A percentile compares a stretch with the other conserved stretches of the same genome.
Conservation (phyloP, 2,329 filamentous ascomycete genomes). For the Chrysoporthe austroafricana region DNA sequence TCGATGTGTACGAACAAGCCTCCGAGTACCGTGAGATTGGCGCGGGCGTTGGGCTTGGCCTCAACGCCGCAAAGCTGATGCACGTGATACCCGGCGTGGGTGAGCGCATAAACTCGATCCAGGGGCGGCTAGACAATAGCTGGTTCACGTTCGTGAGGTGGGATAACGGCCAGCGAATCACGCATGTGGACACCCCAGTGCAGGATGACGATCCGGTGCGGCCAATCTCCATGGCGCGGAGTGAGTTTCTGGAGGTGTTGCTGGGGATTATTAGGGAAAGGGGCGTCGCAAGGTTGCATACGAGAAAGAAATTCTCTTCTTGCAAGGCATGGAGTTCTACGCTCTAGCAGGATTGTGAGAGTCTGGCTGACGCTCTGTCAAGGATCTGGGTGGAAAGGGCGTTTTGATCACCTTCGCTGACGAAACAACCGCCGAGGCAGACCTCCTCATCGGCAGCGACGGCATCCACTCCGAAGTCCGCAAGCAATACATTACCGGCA, state of each 20-base stretch:
- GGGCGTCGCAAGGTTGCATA: constrained; percentile 15
- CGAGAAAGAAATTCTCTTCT: constrained; percentile 17
- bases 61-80: constrained; percentile 40
- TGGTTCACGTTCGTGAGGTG: constrained; percentile 26
- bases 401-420: constrained; percentile 23
- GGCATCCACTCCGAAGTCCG: constrained; percentile 27
- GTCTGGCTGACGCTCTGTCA: background rate
- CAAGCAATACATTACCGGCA: constrained; percentile 23
- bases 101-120: constrained; percentile 17
- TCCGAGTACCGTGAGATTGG: constrained; percentile 25
- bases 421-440: constrained; percentile 18
- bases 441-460: constrained; percentile 29
- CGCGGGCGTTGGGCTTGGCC: constrained; percentile 34
- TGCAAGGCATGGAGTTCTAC: background rate
- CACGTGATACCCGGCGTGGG: constrained; percentile 21
- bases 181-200: constrained; percentile 16
- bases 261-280: constrained; percentile 16
- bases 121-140: constrained; percentile 11
- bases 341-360: background rate
- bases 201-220: constrained; percentile 6
- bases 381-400: constrained; percentile 32
- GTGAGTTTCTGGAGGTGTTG: constrained; percentile 24
- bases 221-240: constrained; percentile 22
- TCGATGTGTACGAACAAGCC: constrained; percentile 26
- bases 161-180: constrained; percentile 15